phyloP scores from a whole-genome alignment of 1,139 yeast species.

The Pichia sp. region DNA sequence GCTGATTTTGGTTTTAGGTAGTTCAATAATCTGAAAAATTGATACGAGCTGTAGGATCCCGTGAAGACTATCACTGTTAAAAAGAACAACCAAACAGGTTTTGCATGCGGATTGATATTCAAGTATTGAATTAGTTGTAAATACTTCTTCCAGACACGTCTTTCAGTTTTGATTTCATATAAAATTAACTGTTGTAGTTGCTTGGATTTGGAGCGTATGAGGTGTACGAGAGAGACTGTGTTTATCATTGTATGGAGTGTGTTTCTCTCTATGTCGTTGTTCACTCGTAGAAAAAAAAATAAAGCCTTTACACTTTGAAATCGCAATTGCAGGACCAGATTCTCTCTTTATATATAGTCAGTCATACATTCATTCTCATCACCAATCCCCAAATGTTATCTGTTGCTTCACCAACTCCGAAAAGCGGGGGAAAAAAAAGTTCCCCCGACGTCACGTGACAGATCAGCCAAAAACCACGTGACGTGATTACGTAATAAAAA shows the following conservation, averaged over 20 bases:
- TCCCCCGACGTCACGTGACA: background rate
- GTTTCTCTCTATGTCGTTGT: too few relatives aligned
- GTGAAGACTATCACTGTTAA: slow-evolving; percentile 19
- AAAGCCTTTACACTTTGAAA: too few relatives aligned
- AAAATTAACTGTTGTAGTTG: background rate
- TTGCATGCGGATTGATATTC: slow-evolving; percentile 26
- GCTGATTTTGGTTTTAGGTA: slow-evolving; percentile 4
- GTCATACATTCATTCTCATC: too few relatives aligned
- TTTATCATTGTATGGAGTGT: background rate
- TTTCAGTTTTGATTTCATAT: slow-evolving; percentile 8
- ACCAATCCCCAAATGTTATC: too few relatives aligned
- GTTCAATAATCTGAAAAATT: slow-evolving; percentile 3
- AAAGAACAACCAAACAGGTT: slow-evolving; percentile 30
- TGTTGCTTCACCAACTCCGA: background rate
- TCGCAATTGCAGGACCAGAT: too few relatives aligned
- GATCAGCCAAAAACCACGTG: background rate
- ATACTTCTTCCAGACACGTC: slow-evolving; percentile 12
- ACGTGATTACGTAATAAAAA: background rate
- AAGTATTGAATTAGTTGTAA: slow-evolving; percentile 12
- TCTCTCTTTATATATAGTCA: too few relatives aligned
- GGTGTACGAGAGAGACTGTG: background rate
- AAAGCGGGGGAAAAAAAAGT: background rate
- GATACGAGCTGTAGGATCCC: slow-evolving; percentile 10
- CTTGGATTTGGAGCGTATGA: background rate
- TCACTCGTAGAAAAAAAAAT: too few relatives aligned